Evolutionary conservation across 768 basidiomycete genomes (phyloP).

Genomic region (Tylopilus intermedius): DNA sequence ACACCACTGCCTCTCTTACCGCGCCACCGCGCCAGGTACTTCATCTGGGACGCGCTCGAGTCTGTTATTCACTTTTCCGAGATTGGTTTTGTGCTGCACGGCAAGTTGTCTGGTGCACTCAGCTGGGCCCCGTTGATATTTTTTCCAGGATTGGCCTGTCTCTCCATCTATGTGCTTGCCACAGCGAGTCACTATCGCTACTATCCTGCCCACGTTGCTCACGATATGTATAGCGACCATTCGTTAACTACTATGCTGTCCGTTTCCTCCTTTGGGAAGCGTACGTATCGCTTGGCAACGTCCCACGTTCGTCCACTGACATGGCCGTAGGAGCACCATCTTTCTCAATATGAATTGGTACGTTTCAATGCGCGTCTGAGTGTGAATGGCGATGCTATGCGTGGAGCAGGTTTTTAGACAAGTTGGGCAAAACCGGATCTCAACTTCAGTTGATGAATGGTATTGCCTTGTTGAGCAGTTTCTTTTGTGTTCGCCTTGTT

Average conservation of each 20-base stretch:
- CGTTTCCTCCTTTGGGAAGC: constrained; percentile 83
- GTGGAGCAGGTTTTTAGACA: constrained; percentile 64
- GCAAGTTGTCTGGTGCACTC: constrained; percentile 30
- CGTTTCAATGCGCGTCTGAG: constrained; percentile 9
- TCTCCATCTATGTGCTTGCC: constrained; percentile 59
- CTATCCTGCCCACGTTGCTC: background rate
- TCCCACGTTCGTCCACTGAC: constrained; percentile 3
- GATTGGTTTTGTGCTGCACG: constrained; percentile 74
- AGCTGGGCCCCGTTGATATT: background rate
- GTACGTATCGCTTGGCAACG: constrained; percentile 32
- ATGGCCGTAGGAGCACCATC: constrained; percentile 58
- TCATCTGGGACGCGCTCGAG: constrained; percentile 81
- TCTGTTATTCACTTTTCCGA: constrained; percentile 63
- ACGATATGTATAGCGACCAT: constrained; percentile 49
- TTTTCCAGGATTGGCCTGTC: constrained; percentile 53
- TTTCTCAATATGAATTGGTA: constrained; percentile 89
- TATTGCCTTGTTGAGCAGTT: constrained; percentile 55
- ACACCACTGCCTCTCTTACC: background rate
- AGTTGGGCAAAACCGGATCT: constrained; percentile 66
- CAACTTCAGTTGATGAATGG: constrained; percentile 70
- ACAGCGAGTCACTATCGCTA: constrained; percentile 48
- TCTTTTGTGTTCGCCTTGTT: constrained; percentile 65
- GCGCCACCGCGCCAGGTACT: constrained; percentile 45
- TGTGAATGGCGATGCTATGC: background rate
- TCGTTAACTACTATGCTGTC: constrained; percentile 72